Base-by-base conservation (phyloP, 441 rosid species). In the Corymbia calophylla region DNA sequence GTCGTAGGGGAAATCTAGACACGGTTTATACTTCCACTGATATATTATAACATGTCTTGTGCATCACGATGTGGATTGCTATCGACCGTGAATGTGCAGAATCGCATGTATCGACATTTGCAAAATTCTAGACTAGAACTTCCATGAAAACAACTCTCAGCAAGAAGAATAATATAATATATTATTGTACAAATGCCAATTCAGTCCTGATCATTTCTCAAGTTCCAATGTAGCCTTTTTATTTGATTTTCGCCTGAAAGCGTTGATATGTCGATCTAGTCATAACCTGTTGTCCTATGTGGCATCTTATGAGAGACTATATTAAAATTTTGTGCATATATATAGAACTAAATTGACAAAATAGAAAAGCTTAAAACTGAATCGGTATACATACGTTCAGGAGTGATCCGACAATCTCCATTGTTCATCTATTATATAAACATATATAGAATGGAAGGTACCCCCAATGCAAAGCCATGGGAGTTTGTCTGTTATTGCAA, bases 231-330 rank as follows among this genome's bases (percentile, higher is more conserved):
- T 66, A 66, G 10, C n/a, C 21, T 8, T 66, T 66, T 66, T 0
- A 29, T 0, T 62, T 4, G 29, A 14, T 62, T 29, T 29, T 62
- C 18, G 6, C 9, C 0, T 1, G 6, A 14, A 53, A 6, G 32
- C 3, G 2, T 66, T 31, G 39, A 31, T 5, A 4, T 16, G 21
- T 7, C 2, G 2, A 11, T 66, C 12, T 0, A 66, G 8, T 29
- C 0, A 62, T 62, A 1, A 0, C 0, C 5, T 4, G 9, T 17
- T 3, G 21, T 18, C 56, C 1, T 18, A 54, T 3, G 23, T 17
- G 23, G 3, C 23, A 54, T 3, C 7, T 9, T 18, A 3, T 0
- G 4, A 39, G 5, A 9, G 10, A 39, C 8, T 35, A 19, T 0
- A 70, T 70, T 35, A 5, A 1, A 35, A 70, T 21, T 21, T 70